Percentiles rank a stretch among this genome's conserved stretches.
phyloP scores from a whole-genome alignment of 176 grass and related monocot genomes.

The Triticum monococcum region DNA sequence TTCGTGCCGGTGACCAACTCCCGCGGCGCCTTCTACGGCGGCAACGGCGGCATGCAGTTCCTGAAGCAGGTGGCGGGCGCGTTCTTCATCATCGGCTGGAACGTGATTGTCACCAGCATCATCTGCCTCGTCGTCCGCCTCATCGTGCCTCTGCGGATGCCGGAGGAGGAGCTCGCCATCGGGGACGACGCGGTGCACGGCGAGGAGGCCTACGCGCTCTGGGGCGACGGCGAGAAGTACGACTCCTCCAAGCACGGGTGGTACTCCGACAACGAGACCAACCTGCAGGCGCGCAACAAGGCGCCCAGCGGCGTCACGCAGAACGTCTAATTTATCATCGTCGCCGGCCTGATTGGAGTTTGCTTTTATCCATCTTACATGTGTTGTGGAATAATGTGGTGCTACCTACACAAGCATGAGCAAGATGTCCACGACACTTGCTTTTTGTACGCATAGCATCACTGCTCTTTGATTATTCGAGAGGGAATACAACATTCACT shows the following conservation, averaged over 20 bases:
- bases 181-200: conserved; percentile 86
- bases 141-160: conserved; percentile 75
- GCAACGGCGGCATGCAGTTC: conserved; percentile 57
- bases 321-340: conserved; percentile 35
- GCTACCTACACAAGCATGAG: neutral
- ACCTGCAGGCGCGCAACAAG: conserved; percentile 37
- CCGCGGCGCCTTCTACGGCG: conserved; percentile 72
- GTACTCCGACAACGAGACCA: conserved; percentile 55
- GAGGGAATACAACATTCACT: neutral
- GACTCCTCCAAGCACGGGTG: conserved; percentile 70
- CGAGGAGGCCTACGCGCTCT: conserved; percentile 70
- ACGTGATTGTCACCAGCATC: conserved; percentile 63
- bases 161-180: conserved; percentile 83
- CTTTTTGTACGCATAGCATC: neutral
- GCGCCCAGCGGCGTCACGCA: conserved; percentile 67
- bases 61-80: conserved; percentile 69
- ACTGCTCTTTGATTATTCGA: neutral
- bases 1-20: conserved; percentile 81
- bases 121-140: conserved; percentile 56
- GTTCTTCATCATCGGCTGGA: conserved; percentile 77
- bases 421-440: neutral
- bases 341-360: neutral
- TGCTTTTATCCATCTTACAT: neutral
- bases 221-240: conserved; percentile 98
- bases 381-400: conserved; percentile 41